Evolutionary conservation across 1,139 yeast species (phyloP), one percentile per base, ranked within the genome.

Genomic region (Saccharomycopsis hybrid): DNA sequence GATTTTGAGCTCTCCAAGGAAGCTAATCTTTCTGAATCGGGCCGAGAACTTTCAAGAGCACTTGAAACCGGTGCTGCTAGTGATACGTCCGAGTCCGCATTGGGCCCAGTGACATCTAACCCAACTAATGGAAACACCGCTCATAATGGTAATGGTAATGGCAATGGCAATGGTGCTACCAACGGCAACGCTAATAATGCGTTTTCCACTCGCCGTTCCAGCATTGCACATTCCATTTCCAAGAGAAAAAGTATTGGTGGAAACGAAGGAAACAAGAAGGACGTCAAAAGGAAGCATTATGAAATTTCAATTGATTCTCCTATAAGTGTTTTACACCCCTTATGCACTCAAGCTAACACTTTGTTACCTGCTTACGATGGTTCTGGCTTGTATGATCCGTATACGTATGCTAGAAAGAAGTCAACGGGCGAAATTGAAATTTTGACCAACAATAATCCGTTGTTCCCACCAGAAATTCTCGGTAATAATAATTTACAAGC

Each of bases 231-330:
- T n/a, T 24, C 46, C 4, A 5, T 25, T 11, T 25, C 38, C 4
- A 18, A 31, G 11, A 44, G 32, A 25, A 25, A 29, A 8, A 44
- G 13, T 5, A n/a, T n/a, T n/a, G 44, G 24, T 27, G 35, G 24
- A 13, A 27, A 29, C 28, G 13, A 29, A 5, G 27, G 25, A 5
- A 30, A 44, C 43, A 24, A 29, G 18, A 24, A 2, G 32, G 35
- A 30, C 5, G 44, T 50, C 24, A 53, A 51, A 35, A 69, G 94
- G 38, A 90, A 89, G 63, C 96, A 88, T 63, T 92, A 85, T 62
- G 97, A 92, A 66, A 84, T 92, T 44, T 82, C 87, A 55, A 87
- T 90, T 55, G 97, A 92, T 64, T 85, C 95, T 7, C 97, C 97
- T 5, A 80, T 89, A 55, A 95, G 86, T 59, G 70, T 88, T 4